Conservation (phyloP, 2,329 filamentous ascomycete species). For the Tolypocladium amazonense region DNA sequence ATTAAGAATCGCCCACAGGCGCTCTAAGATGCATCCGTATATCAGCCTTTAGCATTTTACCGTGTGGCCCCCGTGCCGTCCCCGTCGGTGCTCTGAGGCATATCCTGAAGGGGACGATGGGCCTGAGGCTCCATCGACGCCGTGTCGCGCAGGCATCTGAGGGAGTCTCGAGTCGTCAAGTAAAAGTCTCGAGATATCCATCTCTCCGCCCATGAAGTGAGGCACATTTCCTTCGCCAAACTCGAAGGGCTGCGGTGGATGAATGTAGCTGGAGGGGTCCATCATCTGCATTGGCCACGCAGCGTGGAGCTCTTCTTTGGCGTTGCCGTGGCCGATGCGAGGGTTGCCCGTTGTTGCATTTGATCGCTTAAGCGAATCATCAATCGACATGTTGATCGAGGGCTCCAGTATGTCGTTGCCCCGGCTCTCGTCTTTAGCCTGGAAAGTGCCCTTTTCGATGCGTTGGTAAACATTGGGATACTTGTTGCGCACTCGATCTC, state of each 20-base stretch:
- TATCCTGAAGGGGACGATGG: conserved; percentile 12
- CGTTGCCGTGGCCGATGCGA: conserved; percentile 27
- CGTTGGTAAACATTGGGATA: conserved; percentile 47
- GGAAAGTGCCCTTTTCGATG: conserved; percentile 44
- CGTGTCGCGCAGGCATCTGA: conserved; percentile 14
- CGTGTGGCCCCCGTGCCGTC: conserved; percentile 6
- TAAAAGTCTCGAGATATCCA: conserved; percentile 51
- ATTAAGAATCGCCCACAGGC: not conserved
- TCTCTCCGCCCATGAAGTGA: conserved; percentile 39
- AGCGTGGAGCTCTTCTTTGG: conserved; percentile 37
- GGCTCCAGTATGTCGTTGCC: conserved; percentile 38
- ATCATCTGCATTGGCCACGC: conserved; percentile 28
- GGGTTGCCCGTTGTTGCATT: conserved; percentile 27
- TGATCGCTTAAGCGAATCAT: conserved; percentile 30
- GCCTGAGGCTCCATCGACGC: conserved; percentile 12
- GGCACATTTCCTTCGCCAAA: conserved; percentile 29
- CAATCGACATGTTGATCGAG: conserved; percentile 37
- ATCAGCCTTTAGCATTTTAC: conserved; percentile 7
- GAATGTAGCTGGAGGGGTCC: conserved; percentile 17
- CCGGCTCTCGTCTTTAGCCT: conserved; percentile 29
- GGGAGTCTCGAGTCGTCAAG: conserved; percentile 37
- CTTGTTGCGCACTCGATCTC: conserved; percentile 54
- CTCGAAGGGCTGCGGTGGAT: conserved; percentile 25
- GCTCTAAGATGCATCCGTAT: not conserved
- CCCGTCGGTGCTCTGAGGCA: conserved; percentile 8